A percentile compares a stretch with the other conserved stretches of the same genome.
Conservation (phyloP, 805 yeast species). For the Pichia nanzhaoensis region DNA sequence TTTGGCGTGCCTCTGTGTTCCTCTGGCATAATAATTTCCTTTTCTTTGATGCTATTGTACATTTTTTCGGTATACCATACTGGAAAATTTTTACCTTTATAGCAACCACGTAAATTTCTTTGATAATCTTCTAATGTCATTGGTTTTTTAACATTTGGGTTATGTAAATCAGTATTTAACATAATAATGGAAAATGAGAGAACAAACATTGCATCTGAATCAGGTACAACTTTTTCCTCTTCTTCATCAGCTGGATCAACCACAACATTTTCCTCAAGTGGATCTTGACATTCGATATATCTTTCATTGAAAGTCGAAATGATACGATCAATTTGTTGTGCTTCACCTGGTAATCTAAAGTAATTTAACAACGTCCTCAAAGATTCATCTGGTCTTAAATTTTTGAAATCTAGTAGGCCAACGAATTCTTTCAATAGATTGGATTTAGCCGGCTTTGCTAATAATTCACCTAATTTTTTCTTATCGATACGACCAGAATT, state of each 20-base stretch:
- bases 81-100: slow-evolving; percentile 70
- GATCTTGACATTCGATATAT: slow-evolving; percentile 58
- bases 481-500: slow-evolving; percentile 82
- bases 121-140: slow-evolving; percentile 84
- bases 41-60: slow-evolving; percentile 69
- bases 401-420: slow-evolving; percentile 63
- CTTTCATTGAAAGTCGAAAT: slow-evolving; percentile 81
- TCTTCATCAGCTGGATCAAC: slow-evolving; percentile 23
- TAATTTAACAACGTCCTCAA: slow-evolving; percentile 71
- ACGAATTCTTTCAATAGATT: slow-evolving; percentile 60
- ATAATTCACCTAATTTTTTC: slow-evolving; percentile 75
- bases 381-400: slow-evolving; percentile 87
- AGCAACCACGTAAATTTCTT: slow-evolving; percentile 73
- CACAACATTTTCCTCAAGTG: slow-evolving; percentile 18
- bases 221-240: slow-evolving; percentile 55
- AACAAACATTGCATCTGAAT: slow-evolving; percentile 81
- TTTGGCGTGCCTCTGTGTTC: slow-evolving; percentile 91
- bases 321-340: slow-evolving; percentile 91
- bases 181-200: slow-evolving; percentile 87
- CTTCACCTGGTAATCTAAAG: slow-evolving; percentile 93
- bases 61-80: slow-evolving; percentile 78
- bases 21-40: slow-evolving; percentile 96
- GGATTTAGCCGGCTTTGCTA: slow-evolving; percentile 68
- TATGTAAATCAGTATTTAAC: slow-evolving; percentile 91
- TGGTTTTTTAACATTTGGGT: slow-evolving; percentile 85